phyloP scores from a whole-genome alignment of 2,329 filamentous ascomycete genomes.

The Nemania bipapillata region DNA sequence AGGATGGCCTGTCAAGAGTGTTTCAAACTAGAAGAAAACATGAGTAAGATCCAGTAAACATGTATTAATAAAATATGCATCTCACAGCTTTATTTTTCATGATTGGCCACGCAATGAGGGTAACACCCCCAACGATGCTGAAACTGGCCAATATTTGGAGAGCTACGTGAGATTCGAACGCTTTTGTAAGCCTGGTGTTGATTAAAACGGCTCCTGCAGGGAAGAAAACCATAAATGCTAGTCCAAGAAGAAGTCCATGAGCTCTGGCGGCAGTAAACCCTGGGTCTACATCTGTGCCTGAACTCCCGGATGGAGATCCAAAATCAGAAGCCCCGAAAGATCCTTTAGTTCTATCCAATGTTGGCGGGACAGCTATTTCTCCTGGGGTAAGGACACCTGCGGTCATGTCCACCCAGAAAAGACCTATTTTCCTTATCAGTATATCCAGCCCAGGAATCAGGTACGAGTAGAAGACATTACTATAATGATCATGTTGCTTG shows the following conservation, averaged over 20 bases:
- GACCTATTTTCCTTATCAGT: not conserved
- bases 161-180: not conserved
- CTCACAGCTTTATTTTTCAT: not conserved
- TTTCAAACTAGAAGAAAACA: not conserved
- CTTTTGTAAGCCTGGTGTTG: not conserved
- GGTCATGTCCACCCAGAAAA: constrained; percentile 3
- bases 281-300: not conserved
- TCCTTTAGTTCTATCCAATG: not conserved
- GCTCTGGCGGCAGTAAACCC: constrained; percentile 4
- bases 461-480: not conserved
- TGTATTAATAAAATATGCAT: not conserved
- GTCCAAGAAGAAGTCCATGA: constrained; percentile 3
- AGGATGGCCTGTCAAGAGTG: not conserved
- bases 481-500: constrained; percentile 1
- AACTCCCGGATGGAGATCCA: not conserved
- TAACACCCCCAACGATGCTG: not conserved
- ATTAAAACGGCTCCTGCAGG: constrained; percentile 6
- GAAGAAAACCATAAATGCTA: constrained; percentile 4
- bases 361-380: not conserved
- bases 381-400: not conserved
- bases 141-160: not conserved
- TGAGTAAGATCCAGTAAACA: not conserved
- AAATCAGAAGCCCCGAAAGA: constrained; percentile 1
- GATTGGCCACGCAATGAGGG: not conserved
- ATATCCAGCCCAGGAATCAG: not conserved